Evolutionary conservation across 177 flowering plant species (phyloP).

Genomic region (Telopea speciosissima): DNA sequence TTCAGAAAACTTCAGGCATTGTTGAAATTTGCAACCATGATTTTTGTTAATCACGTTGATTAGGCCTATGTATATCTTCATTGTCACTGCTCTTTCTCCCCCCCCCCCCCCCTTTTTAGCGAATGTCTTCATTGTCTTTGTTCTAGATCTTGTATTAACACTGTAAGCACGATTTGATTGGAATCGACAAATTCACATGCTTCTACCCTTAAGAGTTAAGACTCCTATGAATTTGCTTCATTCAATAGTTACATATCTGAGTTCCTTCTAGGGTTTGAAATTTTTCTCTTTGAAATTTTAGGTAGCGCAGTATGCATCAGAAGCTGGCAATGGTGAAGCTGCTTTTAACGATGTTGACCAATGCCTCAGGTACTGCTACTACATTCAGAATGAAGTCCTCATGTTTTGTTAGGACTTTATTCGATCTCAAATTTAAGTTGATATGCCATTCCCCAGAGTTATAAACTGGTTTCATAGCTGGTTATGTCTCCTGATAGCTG

Average conservation of each 20-base stretch:
- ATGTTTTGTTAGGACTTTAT: background rate
- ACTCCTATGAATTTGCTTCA: slow-evolving; percentile 2
- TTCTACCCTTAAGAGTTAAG: background rate
- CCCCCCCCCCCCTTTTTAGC: too few species aligned
- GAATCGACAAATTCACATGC: background rate
- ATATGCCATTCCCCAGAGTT: background rate
- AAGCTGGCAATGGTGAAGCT: slow-evolving; percentile 59
- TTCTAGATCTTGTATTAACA: background rate
- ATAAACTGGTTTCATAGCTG: background rate
- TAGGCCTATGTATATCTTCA: too few species aligned
- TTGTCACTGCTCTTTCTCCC: too few species aligned
- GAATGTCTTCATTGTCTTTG: background rate
- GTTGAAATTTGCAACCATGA: too few species aligned
- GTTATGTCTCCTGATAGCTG: too few species aligned
- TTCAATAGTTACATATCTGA: slow-evolving; percentile 13
- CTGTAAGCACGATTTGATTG: background rate
- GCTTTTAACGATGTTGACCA: slow-evolving; percentile 65
- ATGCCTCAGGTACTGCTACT: slow-evolving; percentile 67
- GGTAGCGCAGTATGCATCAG: slow-evolving; percentile 98
- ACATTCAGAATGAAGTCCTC: background rate
- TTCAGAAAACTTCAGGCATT: too few species aligned
- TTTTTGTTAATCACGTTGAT: too few species aligned
- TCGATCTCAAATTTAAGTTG: background rate
- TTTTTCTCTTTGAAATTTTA: slow-evolving; percentile 33
- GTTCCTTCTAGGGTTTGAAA: slow-evolving; percentile 19